These are phyloP conservation scores for Yamadazyma taylorii DNA, from an alignment of 1,139 yeast species.

Conservation along the genomic window DNA sequence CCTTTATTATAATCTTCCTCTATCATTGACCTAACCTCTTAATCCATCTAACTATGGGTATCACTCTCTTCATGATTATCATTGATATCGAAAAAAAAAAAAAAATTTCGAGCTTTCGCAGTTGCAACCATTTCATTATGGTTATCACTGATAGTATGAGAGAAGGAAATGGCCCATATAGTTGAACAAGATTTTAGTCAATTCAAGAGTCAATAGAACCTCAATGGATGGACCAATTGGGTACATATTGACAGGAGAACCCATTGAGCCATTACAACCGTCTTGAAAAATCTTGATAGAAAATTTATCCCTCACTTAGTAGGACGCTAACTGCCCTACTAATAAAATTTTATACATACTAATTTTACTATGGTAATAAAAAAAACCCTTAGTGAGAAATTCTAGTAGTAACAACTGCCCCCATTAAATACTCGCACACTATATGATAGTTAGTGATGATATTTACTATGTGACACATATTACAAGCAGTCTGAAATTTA, in stretches of 20 bases:
- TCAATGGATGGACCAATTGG: too few species aligned
- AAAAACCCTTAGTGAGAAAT: slow-evolving; percentile 5
- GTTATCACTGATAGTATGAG: slow-evolving; percentile 2
- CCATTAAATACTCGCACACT: slow-evolving; percentile 1
- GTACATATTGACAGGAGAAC: too few species aligned
- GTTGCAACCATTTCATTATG: slow-evolving; percentile 1
- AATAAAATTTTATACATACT: slow-evolving; percentile 8
- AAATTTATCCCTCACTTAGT: too few species aligned
- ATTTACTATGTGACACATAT: slow-evolving; percentile 16
- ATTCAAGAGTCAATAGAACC: too few species aligned
- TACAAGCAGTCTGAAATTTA: slow-evolving; percentile 11
- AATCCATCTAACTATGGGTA: neutral
- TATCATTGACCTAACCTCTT: neutral
- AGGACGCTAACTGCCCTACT: neutral
- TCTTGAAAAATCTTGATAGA: too few species aligned
- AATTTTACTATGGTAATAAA: slow-evolving; percentile 7
- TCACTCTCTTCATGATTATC: neutral
- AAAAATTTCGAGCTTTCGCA: slow-evolving; percentile 1
- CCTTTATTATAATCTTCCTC: neutral
- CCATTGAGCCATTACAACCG: too few species aligned
- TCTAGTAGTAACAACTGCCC: slow-evolving; percentile 5
- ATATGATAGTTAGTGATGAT: slow-evolving; percentile 12
- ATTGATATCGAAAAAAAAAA: neutral
- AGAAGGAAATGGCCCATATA: too few species aligned
- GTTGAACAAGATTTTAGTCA: too few species aligned